Evolutionary conservation across 2,329 filamentous ascomycete genomes (phyloP), one percentile per base, ranked within the genome.

Genomic region (Colletotrichum musicola): DNA sequence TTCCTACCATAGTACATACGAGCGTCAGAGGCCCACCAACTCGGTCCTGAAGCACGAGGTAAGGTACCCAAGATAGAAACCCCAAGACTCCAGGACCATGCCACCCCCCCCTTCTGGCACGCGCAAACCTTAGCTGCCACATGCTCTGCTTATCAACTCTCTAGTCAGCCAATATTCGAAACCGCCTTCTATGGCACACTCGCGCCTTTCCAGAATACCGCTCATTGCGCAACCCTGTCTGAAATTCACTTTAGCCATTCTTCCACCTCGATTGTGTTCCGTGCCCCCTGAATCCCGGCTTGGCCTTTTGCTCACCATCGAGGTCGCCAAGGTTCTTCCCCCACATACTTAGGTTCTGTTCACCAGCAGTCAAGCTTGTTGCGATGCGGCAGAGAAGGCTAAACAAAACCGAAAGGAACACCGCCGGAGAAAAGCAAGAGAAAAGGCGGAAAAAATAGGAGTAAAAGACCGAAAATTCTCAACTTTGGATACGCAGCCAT

Each of bases 101-200:
- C 13, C 20, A 30, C 44, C 30, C 35, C 27, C 27, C 25, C 57
- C 22, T 46, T 14, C 53, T 67, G 44, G 12, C n/a, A 6, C 35
- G n/a, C 42, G 22, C 49, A 44, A 61, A 58, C 61, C 62, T 66
- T 35, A 27, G 50, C 66, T 66, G 50, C 62, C 66, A 69, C 66
- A 69, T 47, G 44, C 47, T 46, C 57, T 65, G 66, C 66, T 69
- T 66, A 66, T 69, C 56, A 50, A 69, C 55, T 42, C 38, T 27
- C 30, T 51, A 51, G 66, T 69, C 54, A 69, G 66, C 66, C 66
- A 69, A 56, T 13, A 66, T 66, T 60, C 66, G 62, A 69, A 69
- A 69, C 66, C 55, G 38, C 56, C 62, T 66, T 69, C 56, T 22
- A 66, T 60, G 62, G 49, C 42, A 40, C 66, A 44, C 25, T 44